Evolutionary conservation across 805 yeast species (phyloP).

Genomic region (Cyberlindnera samutprakarnensis): DNA sequence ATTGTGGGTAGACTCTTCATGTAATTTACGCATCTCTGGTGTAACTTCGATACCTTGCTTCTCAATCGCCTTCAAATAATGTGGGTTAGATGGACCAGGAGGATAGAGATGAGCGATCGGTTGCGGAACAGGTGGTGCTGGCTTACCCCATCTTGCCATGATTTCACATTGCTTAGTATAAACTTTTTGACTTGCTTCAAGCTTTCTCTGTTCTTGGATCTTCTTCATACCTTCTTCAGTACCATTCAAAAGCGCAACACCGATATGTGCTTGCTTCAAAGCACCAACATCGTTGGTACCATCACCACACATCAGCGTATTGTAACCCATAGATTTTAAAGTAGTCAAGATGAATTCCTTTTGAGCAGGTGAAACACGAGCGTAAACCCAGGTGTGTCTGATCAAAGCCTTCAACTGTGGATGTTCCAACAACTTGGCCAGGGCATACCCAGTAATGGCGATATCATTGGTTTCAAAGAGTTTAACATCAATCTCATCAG

Average conservation of each 20-base stretch:
- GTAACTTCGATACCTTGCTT: constrained; percentile 75
- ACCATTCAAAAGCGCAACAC: constrained; percentile 96
- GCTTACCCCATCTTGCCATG: constrained; percentile 75
- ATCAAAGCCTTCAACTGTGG: constrained; percentile 64
- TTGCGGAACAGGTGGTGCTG: constrained; percentile 76
- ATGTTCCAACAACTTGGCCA: constrained; percentile 58
- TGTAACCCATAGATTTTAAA: constrained; percentile 82
- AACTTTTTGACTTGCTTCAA: constrained; percentile 54
- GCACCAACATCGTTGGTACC: constrained; percentile 99
- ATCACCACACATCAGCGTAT: constrained; percentile 98
- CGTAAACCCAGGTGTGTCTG: constrained; percentile 92
- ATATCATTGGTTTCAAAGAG: constrained; percentile 68
- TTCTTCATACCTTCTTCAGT: constrained; percentile 91
- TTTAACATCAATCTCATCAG: constrained; percentile 44
- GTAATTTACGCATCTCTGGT: constrained; percentile 59
- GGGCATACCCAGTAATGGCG: constrained; percentile 90
- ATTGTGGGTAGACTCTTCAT: constrained; percentile 38
- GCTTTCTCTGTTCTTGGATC: constrained; percentile 70
- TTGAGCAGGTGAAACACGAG: constrained; percentile 94
- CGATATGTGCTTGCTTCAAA: constrained; percentile 95
- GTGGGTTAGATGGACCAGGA: constrained; percentile 89
- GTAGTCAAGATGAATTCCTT: constrained; percentile 85
- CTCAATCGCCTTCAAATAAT: constrained; percentile 79
- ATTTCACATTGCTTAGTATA: constrained; percentile 81
- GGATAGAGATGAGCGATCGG: constrained; percentile 93